Evolutionary conservation across 2,329 filamentous ascomycete species (phyloP), one percentile per base, ranked within the genome.

Genomic region (Cladosporium sp.): DNA sequence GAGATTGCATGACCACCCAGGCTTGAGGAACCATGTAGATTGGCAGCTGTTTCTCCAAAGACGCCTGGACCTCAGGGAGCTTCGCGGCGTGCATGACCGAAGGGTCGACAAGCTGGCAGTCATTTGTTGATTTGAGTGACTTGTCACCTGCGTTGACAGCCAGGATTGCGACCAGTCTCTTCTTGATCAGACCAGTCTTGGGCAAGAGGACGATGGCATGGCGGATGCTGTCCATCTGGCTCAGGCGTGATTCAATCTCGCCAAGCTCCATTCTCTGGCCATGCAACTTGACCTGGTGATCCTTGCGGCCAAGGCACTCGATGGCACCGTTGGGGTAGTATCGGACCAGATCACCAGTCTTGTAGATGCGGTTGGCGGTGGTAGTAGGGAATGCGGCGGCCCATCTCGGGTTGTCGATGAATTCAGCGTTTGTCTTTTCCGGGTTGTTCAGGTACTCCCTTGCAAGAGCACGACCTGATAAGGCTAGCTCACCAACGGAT

Each of bases 221-320:
- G 10, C 61, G 61, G 51, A 67, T 57, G 51, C 54, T 65, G 38
- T 65, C 63, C 54, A 59, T 59, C 41, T 59, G 57, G 41, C 54
- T 59, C 5, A 92, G 77, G 24, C 84, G 80, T 12, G 84, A 84
- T 66, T 88, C 89, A 58, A 96, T 88, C 72, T 94, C 92, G 0
- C 86, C 85, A 14, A 92, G 83, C 73, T 95, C 91, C 32, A 96
- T 87, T 54, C 90, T 82, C 70, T 93, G 90, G 0, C 92, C 92
- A 38, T 90, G 86, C 14, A 96, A 82, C 74, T 94, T 95, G 60
- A 94, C 82, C 76, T 93, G 91, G 65, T 89, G 88, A 71, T 94
- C 92, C 28, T 88, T 82, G 26, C 91, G 85, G 15, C 91, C 90
- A 12, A 87, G 77, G 52, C 92, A 90, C 6, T 62, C 38, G 32